Evolutionary conservation across 148 eudicot species (phyloP), one percentile per base, ranked within the genome.

Genomic region (Gaultheria prostrata): DNA sequence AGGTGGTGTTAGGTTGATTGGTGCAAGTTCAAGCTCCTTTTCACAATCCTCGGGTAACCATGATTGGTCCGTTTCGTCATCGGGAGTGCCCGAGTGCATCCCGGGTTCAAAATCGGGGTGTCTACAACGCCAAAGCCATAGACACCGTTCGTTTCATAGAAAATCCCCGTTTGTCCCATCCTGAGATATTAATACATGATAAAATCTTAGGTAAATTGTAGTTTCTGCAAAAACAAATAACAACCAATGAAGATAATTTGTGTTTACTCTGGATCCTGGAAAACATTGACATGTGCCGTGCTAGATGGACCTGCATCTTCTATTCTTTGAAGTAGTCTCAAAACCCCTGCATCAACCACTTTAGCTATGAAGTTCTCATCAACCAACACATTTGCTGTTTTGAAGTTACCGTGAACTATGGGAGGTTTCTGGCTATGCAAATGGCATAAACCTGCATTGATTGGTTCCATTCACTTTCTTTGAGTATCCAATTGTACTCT

Each of bases 101-200:
- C n/a, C n/a, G n/a, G n/a, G n/a, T n/a, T n/a, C n/a, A n/a, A n/a
- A n/a, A n/a, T n/a, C n/a, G n/a, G n/a, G n/a, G n/a, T n/a, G n/a
- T n/a, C n/a, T n/a, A n/a, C n/a, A n/a, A 90, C 83, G 24, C 92
- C 92, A 32, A 87, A 90, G 86, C 92, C 83, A 80, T 86, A 88
- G 54, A 90, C 88, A 46, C 88, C 92, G 15, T 83, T 90, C 59
- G 59, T 49, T 78, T 83, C 87, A 21, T 76, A 26, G 85, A 82
- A 57, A 14, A 43, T 84, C 49, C 82, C 86, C 35, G 3, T 69
- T 76, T 51, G 83, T 50, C 54, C 86, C 45, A 82, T 73, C 92
- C 90, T 90, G 79, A 67, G 61, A 82, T 51, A 70, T 10, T 3
- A 9, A 80, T 50, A 57, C 67, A 79, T n/a, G 17, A 57, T 54